Base-by-base conservation (phyloP, 169 alveolate species). In the Eimeria necatrix region DNA sequence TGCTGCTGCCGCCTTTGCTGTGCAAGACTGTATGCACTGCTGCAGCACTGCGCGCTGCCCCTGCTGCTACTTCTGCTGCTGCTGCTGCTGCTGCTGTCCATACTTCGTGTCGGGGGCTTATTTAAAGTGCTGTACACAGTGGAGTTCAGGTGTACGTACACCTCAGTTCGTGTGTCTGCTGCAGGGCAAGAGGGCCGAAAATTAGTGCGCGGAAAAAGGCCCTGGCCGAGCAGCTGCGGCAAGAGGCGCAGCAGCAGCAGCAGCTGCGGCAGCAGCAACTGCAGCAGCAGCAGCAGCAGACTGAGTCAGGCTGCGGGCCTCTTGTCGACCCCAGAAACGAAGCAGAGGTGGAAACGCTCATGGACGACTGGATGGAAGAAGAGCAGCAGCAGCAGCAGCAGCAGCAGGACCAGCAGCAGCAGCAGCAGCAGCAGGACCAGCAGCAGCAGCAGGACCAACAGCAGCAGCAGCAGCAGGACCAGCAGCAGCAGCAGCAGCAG, bases 151-250 rank as follows among this genome's bases (percentile, higher is more conserved):
- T 49, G 10, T 78, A 18, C 18, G 26, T 5, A 76, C 48, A 32
- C 60, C 56, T 76, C n/a, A 22, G 88, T 51, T 64, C 64, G 84
- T 32, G 26, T 22, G 46, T 9, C 20, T 80, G 70, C 70, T 83
- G 91, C 91, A 83, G 91, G 56, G 91, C 91, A 0, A 73, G 91
- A 20, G 91, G 91, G 26, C 78, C 91, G 4, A 73, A 76, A 4
- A 83, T 59, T 9, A 59, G 73, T 56, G 76, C 56, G 51, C 73
- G 48, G 51, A 83, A 83, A 76, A 52, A 53, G 12, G 61, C 51
- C 9, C 51, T 83, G 76, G 56, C 76, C 10, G 91, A 83, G 91
- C 51, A 16, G 12, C 18, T 22, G 4, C 41, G 56, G 41, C 76
- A 83, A 56, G 76, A 52, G 91, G 76, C n/a, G 46, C 4, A 6